phyloP scores from a whole-genome alignment of 179 eudicot species.

The Carnegiea gigantea region DNA sequence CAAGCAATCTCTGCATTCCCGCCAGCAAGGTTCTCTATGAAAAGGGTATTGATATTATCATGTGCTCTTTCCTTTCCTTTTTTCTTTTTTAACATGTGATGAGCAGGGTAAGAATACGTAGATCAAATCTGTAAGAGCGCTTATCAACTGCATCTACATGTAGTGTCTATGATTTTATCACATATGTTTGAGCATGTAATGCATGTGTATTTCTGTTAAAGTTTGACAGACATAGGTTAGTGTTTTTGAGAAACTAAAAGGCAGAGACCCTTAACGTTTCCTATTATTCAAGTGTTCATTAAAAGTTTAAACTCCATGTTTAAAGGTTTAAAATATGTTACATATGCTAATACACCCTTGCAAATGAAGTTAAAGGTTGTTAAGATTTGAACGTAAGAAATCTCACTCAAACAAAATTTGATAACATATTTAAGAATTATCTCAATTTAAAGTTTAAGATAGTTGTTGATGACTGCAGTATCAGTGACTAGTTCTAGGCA shows the following conservation, averaged over 20 bases:
- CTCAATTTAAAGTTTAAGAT: no score
- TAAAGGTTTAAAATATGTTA: no score
- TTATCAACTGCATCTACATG: conserved; percentile 1
- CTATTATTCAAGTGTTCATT: no score
- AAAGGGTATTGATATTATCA: neutral
- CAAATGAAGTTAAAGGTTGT: no score
- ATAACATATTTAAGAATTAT: no score
- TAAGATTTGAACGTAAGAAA: no score
- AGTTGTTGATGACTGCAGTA: no score
- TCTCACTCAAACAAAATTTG: no score
- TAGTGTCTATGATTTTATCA: neutral
- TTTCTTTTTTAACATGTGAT: neutral
- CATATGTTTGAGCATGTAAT: neutral
- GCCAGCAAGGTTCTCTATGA: conserved; percentile 2
- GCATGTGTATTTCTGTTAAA: neutral
- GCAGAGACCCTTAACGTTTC: no score
- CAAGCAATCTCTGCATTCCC: neutral
- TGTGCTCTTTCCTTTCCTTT: neutral
- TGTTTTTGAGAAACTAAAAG: neutral
- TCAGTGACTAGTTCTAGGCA: no score
- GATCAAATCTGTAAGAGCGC: neutral
- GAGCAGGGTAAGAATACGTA: neutral
- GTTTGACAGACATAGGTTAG: neutral
- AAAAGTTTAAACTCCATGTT: no score
- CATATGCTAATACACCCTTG: no score